Base-by-base conservation (phyloP, 2,329 filamentous ascomycete genomes). In the Aspergillus sp. region DNA sequence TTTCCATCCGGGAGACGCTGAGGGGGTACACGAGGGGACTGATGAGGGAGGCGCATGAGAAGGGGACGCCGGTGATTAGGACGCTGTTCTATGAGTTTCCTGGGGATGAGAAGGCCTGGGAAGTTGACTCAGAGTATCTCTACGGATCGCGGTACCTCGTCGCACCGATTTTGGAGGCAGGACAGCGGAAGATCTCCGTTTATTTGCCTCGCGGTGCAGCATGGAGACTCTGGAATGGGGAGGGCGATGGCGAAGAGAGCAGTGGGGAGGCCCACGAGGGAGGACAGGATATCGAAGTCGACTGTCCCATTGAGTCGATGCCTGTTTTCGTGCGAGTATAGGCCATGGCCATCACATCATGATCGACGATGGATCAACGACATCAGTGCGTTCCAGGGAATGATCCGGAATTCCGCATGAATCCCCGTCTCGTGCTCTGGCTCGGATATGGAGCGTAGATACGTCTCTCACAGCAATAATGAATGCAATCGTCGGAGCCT, bases 1-100 rank as follows among this genome's bases (percentile, higher is more conserved):
- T 90, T 66, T 62, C 65, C 5, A 74, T 89, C 12, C 78, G 86
- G 2, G 86, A 89, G 69, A 67, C 79, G 35, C 58, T 89, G 67
- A 75, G 86, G 4, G 77, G 77, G 1, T 89, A 89, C 60, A 86
- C 82, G 0, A 72, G 86, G 2, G 68, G 58, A 0, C 65, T 89
- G 59, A 88, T 88, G 86, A 72, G 70, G 39, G 79, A 84, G 60
- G 86, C 86, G 0, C 84, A 87, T 60, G 77, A 83, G 60, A 81
- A 79, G 52, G 86, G 86, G 0, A 79, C 79, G 0, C 86, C 86
- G 0, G 74, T 89, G 9, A 89, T 90, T 67, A 72, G 86, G 12
- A 77, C 86, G 0, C 66, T 85, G 11, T 89, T 89, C 66, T 86
- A 86, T 60, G 85, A 86, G 57, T 89, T 88, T 58, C 85, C 86